These are phyloP conservation scores for Puccinia coronata DNA, from an alignment of 1,284 basidiomycete genomes.

Conservation along the genomic window DNA sequence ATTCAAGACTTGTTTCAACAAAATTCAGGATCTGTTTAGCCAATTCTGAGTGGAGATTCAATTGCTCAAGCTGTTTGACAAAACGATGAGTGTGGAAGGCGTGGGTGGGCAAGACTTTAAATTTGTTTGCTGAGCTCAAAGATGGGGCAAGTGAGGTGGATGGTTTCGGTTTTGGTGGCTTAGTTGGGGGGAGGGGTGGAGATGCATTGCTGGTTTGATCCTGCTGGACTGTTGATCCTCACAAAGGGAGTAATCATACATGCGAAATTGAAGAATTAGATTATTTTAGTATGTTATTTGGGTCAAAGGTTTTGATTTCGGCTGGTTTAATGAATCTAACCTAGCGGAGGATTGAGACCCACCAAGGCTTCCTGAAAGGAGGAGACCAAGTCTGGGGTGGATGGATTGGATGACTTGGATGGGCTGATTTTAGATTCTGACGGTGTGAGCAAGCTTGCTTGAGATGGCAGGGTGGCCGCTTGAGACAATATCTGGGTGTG, in stretches of 20 bases:
- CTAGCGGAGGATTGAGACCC: constrained; percentile 47
- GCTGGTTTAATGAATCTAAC: constrained; percentile 33
- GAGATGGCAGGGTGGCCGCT: neutral
- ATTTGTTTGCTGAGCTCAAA: neutral
- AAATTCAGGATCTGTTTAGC: constrained; percentile 26
- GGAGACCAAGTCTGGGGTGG: constrained; percentile 30
- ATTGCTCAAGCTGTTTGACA: constrained; percentile 33
- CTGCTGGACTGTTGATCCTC: neutral
- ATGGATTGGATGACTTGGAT: neutral
- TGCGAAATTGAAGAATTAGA: too few relatives aligned
- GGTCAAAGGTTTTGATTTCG: neutral
- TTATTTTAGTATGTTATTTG: neutral
- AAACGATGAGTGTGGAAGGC: constrained; percentile 49
- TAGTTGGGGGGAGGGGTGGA: neutral
- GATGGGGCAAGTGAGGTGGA: constrained; percentile 10
- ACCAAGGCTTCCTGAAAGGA: constrained; percentile 48
- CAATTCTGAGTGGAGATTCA: neutral
- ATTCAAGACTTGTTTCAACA: constrained; percentile 21
- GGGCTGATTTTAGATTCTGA: neutral
- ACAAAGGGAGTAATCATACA: too few relatives aligned
- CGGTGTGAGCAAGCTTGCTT: neutral
- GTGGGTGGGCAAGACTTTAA: constrained; percentile 31
- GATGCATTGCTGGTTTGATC: neutral
- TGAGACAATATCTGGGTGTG: too few relatives aligned
- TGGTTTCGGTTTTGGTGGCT: constrained; percentile 9